Evolutionary conservation across 371 early-diverging fungal species (phyloP).

Genomic region (Mucor irregularis): DNA sequence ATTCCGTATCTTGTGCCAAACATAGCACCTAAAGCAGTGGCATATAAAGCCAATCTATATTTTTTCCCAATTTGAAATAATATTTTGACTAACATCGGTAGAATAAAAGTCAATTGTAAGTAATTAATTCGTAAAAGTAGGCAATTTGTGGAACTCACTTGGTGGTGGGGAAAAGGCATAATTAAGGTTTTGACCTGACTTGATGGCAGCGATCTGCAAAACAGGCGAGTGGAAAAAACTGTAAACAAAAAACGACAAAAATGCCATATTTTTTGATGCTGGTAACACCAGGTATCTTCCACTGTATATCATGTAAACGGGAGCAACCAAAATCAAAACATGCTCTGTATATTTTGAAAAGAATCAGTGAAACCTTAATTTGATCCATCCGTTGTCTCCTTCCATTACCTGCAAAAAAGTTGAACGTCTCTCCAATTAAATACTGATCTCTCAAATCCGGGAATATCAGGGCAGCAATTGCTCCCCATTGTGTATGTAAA

Average conservation of each 20-base stretch:
- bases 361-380: neutral
- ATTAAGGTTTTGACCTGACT: slow-evolving; percentile 48
- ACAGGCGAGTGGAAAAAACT: slow-evolving; percentile 52
- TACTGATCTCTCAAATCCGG: slow-evolving; percentile 62
- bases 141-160: slow-evolving; percentile 23
- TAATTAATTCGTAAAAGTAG: too few species aligned
- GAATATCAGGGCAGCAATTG: slow-evolving; percentile 53
- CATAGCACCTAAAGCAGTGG: slow-evolving; percentile 26
- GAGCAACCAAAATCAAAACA: slow-evolving; percentile 41
- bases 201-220: slow-evolving; percentile 39
- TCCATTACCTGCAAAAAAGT: slow-evolving; percentile 60
- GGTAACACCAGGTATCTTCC: slow-evolving; percentile 53
- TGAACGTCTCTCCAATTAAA: slow-evolving; percentile 54
- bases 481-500: slow-evolving; percentile 65
- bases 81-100: slow-evolving; percentile 10
- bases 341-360: slow-evolving; percentile 36
- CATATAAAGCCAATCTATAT: slow-evolving; percentile 26
- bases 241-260: slow-evolving; percentile 49
- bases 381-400: neutral
- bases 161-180: slow-evolving; percentile 54
- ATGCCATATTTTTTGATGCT: slow-evolving; percentile 35
- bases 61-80: slow-evolving; percentile 17
- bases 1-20: slow-evolving; percentile 25
- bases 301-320: slow-evolving; percentile 50
- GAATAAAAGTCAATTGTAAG: neutral